Evolutionary conservation across 139 green algal species (phyloP).

Genomic region (Chlamydomonas sp.): DNA sequence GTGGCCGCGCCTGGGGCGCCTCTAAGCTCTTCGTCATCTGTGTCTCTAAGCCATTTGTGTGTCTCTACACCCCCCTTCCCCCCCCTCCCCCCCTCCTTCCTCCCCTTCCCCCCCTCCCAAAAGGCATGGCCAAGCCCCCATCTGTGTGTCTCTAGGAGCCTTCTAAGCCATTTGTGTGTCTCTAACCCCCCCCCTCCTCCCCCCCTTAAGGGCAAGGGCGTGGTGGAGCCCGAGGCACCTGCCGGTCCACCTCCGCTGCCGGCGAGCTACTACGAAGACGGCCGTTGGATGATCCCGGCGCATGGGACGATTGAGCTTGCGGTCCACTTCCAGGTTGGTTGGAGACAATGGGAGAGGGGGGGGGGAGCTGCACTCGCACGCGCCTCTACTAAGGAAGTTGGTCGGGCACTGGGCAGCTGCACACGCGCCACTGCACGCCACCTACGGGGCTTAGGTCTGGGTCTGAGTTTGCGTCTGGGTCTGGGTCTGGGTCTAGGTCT

Average conservation of each 20-base stretch:
- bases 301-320: conserved; percentile 36
- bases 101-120: neutral
- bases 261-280: conserved; percentile 2
- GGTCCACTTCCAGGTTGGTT: no score
- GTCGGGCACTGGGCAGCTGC: no score
- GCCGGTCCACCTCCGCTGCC: conserved; percentile 16
- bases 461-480: no score
- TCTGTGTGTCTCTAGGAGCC: neutral
- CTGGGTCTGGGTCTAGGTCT: no score
- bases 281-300: conserved; percentile 55
- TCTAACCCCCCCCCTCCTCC: neutral
- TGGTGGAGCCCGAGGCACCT: conserved; percentile 5
- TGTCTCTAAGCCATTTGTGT: neutral
- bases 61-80: neutral
- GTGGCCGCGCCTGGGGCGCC: no score
- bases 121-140: neutral
- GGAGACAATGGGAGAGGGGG: no score
- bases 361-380: no score
- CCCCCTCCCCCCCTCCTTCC: conserved; percentile 2
- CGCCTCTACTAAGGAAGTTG: no score
- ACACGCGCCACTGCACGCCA: no score
- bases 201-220: conserved; percentile 10
- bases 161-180: neutral
- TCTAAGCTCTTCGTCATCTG: no score
- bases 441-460: no score